Percentiles rank a stretch among this genome's conserved stretches.
phyloP scores from a whole-genome alignment of 768 basidiomycete genomes.

The Tricholomella constricta region DNA sequence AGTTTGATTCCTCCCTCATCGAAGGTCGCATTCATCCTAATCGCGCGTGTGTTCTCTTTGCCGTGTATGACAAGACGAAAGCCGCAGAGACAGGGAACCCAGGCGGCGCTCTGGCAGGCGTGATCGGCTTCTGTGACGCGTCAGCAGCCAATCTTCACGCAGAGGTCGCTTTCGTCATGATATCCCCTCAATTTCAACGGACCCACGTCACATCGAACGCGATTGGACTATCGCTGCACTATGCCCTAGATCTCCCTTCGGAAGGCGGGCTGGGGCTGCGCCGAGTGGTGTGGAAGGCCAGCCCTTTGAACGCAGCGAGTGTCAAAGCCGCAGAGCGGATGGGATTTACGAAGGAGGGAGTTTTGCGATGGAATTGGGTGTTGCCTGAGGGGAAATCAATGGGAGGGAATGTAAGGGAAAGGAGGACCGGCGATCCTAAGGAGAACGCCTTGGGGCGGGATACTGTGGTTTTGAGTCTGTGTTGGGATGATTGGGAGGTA shows the following conservation, averaged over 20 bases:
- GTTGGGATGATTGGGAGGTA: conserved; percentile 47
- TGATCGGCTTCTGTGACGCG: conserved; percentile 52
- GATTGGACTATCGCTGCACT: conserved; percentile 50
- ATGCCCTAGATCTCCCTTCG: conserved; percentile 42
- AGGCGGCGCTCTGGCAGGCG: conserved; percentile 47
- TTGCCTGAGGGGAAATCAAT: conserved; percentile 40
- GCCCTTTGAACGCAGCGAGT: conserved; percentile 48
- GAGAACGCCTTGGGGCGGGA: conserved; percentile 42
- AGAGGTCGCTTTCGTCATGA: conserved; percentile 59
- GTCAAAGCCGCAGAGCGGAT: conserved; percentile 54
- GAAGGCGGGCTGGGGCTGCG: conserved; percentile 54
- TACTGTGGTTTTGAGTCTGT: conserved; percentile 49
- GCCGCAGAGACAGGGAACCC: neutral
- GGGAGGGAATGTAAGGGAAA: conserved; percentile 32
- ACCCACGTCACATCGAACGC: conserved; percentile 65
- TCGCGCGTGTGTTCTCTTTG: conserved; percentile 44
- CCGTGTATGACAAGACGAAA: conserved; percentile 53
- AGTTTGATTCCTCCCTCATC: conserved; percentile 38
- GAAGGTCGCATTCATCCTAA: conserved; percentile 36
- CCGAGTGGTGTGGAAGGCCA: conserved; percentile 63
- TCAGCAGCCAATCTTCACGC: conserved; percentile 41
- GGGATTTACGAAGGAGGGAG: conserved; percentile 59
- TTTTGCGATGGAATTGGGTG: conserved; percentile 56
- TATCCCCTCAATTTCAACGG: conserved; percentile 59
- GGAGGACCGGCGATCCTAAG: conserved; percentile 39